Conservation (phyloP, 1,139 yeast genomes). For the Magnusiomyces ingens region DNA sequence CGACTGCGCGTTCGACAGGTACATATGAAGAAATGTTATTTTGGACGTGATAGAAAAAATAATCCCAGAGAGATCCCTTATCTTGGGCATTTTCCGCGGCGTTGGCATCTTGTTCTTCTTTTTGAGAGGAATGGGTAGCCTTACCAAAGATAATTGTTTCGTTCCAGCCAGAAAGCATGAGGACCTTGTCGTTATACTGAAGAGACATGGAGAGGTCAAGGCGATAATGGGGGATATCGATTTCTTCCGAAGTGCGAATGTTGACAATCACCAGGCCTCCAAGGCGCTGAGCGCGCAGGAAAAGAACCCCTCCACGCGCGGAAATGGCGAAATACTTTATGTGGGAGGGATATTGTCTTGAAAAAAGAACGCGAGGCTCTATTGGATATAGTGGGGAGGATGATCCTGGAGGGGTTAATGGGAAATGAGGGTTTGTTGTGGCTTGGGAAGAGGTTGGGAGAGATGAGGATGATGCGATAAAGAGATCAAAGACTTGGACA, state of each 20-base stretch:
- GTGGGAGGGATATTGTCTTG: conserved; percentile 28
- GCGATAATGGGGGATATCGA: conserved; percentile 31
- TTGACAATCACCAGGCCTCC: conserved; percentile 30
- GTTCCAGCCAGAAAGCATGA: conserved; percentile 24
- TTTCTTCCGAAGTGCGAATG: conserved; percentile 23
- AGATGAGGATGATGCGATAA: background rate
- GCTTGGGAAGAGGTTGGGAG: background rate
- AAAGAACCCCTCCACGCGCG: conserved; percentile 25
- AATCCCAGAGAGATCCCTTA: conserved; percentile 23
- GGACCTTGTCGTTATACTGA: conserved; percentile 23
- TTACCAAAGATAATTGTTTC: conserved; percentile 27
- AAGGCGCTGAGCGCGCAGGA: conserved; percentile 26
- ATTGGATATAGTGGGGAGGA: background rate
- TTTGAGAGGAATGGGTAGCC: conserved; percentile 12
- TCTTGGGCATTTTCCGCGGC: conserved; percentile 9
- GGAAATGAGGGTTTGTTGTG: background rate
- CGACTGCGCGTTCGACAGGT: conserved; percentile 23
- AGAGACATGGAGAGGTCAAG: conserved; percentile 25
- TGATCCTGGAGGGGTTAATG: background rate
- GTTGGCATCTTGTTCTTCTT: conserved; percentile 12
- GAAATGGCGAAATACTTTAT: conserved; percentile 27
- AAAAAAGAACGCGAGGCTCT: conserved; percentile 16
- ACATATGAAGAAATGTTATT: conserved; percentile 24
- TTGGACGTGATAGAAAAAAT: conserved; percentile 21
- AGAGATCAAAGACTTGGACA: conserved; percentile 15